Evolutionary conservation across 306 rosid genomes (phyloP).

Genomic region (cucumber (Cucumis sativus)): DNA sequence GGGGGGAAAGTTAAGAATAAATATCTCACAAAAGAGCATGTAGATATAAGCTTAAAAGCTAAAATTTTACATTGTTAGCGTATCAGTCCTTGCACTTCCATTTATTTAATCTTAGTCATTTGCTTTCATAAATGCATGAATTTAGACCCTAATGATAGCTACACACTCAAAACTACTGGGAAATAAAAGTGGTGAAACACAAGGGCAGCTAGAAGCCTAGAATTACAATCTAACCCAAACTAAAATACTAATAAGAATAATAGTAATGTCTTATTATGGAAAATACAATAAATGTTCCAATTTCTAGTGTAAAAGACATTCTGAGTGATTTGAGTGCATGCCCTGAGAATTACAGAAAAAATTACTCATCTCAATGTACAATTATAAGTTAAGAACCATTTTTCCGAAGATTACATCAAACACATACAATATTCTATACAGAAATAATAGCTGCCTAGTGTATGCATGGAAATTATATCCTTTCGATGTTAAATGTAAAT

Average conservation of each 20-base stretch:
- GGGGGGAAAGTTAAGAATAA: background rate
- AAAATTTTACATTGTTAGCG: background rate
- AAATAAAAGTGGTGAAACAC: slow-evolving; percentile 1
- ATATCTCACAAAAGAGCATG: background rate
- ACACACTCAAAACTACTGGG: background rate
- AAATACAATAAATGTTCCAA: background rate
- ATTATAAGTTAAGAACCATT: background rate
- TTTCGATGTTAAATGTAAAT: background rate
- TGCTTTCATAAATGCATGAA: background rate
- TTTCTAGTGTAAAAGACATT: background rate
- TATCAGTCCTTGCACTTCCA: background rate
- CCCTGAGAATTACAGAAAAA: background rate
- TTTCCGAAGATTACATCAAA: background rate
- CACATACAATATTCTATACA: background rate
- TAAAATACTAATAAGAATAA: background rate
- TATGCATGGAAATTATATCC: background rate
- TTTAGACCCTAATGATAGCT: background rate
- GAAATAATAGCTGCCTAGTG: background rate
- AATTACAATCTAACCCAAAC: background rate
- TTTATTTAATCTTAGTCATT: background rate
- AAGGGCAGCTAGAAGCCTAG: background rate
- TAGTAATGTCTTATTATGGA: background rate
- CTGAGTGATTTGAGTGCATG: background rate
- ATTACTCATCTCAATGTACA: background rate
- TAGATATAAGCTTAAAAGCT: background rate